Evolutionary conservation across 371 early-diverging fungal genomes (phyloP), one percentile per base, ranked within the genome.

Genomic region (Massospora cicadina): DNA sequence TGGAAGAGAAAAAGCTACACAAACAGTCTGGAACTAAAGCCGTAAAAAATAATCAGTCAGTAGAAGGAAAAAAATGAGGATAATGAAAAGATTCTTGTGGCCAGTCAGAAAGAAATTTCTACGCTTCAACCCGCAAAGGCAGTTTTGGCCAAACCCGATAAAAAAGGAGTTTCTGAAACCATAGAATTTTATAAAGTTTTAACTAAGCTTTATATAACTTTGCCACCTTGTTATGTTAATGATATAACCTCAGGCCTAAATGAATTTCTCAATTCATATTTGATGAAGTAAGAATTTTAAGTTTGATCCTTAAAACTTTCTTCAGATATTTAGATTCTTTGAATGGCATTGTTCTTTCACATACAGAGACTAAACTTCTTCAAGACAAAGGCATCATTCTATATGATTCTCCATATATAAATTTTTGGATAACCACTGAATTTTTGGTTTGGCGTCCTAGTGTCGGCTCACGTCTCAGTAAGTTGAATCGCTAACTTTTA

Each of bases 341-440:
- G 2, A 86, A 88, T 66, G 94, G 95, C 63, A 87, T 95, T 33
- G 84, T 93, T 17, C 73, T 95, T 31, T 78, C 89, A 12, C 93
- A 90, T 70, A 76, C 80, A 24, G 78, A 89, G 65, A 76, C 88
- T 30, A 68, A 81, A 65, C 66, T 84, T 2, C 67, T 79, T 30
- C 71, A 79, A 64, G 72, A 79, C 21, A 74, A 79, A 29, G 89
- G 83, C 55, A 78, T 73, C n/a, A 76, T 95, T 62, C 70, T 88
- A 55, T 79, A 82, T 66, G 96, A 95, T 71, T 86, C 85, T 28
- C 95, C 96, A 1, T 90, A 81, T 69, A 74, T 79, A 43, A 87
- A 89, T 69, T 85, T 94, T 69, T 78, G 84, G 67, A 76, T 94
- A 30, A 67, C 76, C 10, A 86, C 77, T 31, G 79, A 77, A 55